Conservation (phyloP, 176 grass and related monocot genomes). For the Cocos nucifera region DNA sequence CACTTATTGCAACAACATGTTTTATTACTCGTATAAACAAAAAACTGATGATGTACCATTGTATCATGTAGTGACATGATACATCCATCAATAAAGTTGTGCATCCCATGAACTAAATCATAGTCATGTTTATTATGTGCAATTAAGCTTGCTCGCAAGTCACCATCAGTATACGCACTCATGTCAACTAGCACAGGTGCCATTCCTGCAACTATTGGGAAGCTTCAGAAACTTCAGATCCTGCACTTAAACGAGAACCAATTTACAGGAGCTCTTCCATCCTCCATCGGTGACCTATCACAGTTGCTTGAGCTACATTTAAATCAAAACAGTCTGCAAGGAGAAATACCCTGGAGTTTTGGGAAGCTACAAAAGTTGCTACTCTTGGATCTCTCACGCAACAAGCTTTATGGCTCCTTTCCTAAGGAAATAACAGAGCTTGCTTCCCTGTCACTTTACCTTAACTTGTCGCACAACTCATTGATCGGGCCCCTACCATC, state of each 20-base stretch:
- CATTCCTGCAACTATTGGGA: conserved; percentile 26
- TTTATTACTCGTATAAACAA: too few species aligned
- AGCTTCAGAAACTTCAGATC: background rate
- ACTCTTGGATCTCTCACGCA: background rate
- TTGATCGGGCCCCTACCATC: background rate
- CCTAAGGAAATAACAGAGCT: background rate
- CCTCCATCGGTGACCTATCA: conserved; percentile 34
- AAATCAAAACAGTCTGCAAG: conserved; percentile 7
- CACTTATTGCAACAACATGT: too few species aligned
- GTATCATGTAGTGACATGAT: too few species aligned
- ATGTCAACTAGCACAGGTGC: background rate
- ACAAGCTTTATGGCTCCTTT: conserved; percentile 17
- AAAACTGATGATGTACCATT: too few species aligned
- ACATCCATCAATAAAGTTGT: too few species aligned
- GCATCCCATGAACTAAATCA: too few species aligned
- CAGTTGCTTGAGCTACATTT: background rate
- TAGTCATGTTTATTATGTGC: too few species aligned
- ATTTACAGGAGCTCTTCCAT: conserved; percentile 23
- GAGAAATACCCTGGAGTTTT: conserved; percentile 25
- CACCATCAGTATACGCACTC: too few species aligned
- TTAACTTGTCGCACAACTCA: too few species aligned
- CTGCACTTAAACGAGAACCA: background rate
- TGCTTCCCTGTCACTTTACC: too few species aligned
- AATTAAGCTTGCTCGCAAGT: too few species aligned
- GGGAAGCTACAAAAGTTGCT: conserved; percentile 10